Evolutionary conservation across 108 stramenopile species (phyloP).

Genomic region (Nitzschia palea): DNA sequence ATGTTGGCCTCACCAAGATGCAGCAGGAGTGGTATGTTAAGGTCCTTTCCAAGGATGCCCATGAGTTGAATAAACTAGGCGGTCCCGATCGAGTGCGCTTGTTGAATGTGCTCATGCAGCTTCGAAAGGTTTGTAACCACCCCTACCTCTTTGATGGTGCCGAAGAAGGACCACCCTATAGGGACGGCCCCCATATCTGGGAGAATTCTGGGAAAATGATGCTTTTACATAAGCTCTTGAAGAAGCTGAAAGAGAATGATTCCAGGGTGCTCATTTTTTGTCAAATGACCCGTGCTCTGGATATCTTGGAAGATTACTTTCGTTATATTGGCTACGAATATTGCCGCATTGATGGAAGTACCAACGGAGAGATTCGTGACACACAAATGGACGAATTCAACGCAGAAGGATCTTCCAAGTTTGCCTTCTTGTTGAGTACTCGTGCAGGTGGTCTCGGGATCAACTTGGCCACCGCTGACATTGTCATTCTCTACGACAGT

Average conservation of each 20-base stretch:
- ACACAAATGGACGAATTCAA: slow-evolving; percentile 96
- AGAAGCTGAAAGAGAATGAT: slow-evolving; percentile 87
- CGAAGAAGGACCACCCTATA: slow-evolving; percentile 93
- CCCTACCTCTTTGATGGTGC: slow-evolving; percentile 99
- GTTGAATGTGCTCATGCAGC: slow-evolving; percentile 97
- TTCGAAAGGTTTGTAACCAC: slow-evolving; percentile 99
- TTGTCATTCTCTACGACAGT: slow-evolving; percentile 96
- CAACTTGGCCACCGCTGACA: slow-evolving; percentile 98
- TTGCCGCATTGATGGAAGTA: slow-evolving; percentile 97
- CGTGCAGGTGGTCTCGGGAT: slow-evolving; percentile 98
- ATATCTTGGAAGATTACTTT: slow-evolving; percentile 96
- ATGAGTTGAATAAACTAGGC: slow-evolving; percentile 88
- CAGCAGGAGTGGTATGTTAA: slow-evolving; percentile 95
- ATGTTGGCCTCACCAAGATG: slow-evolving; percentile 93
- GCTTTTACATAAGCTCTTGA: slow-evolving; percentile 90
- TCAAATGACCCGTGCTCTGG: slow-evolving; percentile 97
- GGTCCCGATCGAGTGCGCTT: slow-evolving; percentile 92
- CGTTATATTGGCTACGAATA: slow-evolving; percentile 82
- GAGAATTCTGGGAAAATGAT: slow-evolving; percentile 95
- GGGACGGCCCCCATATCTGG: slow-evolving; percentile 98
- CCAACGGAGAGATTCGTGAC: slow-evolving; percentile 92
- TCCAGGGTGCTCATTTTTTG: slow-evolving; percentile 96
- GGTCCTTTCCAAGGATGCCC: slow-evolving; percentile 90
- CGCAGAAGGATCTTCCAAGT: slow-evolving; percentile 86
- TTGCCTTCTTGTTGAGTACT: slow-evolving; percentile 96